These are phyloP conservation scores for Sherardia arvensis DNA, from an alignment of 257 asterid species.

Conservation along the genomic window DNA sequence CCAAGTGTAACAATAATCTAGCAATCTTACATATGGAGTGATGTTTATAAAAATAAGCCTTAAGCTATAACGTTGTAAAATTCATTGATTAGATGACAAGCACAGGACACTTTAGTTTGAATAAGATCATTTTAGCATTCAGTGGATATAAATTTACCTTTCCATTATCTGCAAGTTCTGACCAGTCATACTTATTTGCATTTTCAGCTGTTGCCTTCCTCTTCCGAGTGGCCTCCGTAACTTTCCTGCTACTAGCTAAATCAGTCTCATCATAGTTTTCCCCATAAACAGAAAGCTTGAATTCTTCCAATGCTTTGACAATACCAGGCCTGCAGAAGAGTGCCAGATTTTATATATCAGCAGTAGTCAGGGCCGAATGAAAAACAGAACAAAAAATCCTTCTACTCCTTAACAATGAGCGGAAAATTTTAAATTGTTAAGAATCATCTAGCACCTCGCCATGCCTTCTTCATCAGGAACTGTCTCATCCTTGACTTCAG, in stretches of 20 bases:
- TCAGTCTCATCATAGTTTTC: slow-evolving; percentile 54
- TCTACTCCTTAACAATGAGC: not conserved
- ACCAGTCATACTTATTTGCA: slow-evolving; percentile 62
- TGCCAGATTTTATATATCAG: not conserved
- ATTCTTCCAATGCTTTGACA: slow-evolving; percentile 78
- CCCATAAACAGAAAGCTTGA: slow-evolving; percentile 75
- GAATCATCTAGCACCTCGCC: slow-evolving; percentile 41
- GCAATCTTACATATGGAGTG: not conserved
- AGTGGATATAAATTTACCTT: slow-evolving; percentile 35
- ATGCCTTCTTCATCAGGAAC: slow-evolving; percentile 97
- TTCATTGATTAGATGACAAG: not conserved
- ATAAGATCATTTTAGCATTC: not conserved
- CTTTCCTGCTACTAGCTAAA: slow-evolving; percentile 25
- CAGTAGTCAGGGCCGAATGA: not conserved
- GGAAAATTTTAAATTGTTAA: not conserved
- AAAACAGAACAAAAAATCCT: not conserved
- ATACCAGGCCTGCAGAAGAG: slow-evolving; percentile 55
- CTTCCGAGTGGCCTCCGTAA: slow-evolving; percentile 52
- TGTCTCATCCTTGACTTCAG: slow-evolving; percentile 85
- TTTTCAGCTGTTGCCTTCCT: slow-evolving; percentile 63
- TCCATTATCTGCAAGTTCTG: slow-evolving; percentile 84
- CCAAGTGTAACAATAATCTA: not conserved
- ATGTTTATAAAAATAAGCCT: not conserved
- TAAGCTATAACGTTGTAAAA: not conserved
- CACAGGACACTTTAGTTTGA: not conserved